A percentile compares a stretch with the other conserved stretches of the same genome.
phyloP scores from a whole-genome alignment of 805 yeast species.

The Candida silvatica region DNA sequence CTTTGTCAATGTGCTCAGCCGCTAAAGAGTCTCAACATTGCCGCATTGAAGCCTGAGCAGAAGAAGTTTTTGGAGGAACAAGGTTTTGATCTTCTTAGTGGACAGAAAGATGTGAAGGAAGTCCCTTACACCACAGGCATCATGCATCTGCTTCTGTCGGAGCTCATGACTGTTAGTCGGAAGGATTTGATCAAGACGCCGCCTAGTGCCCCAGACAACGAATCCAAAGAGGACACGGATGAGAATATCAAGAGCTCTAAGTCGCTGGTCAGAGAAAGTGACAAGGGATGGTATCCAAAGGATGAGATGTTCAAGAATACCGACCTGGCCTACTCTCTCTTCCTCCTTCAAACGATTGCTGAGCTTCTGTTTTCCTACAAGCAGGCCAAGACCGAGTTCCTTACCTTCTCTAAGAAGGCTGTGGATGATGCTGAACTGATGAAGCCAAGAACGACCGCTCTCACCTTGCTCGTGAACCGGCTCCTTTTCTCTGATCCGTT shows the following conservation, averaged over 20 bases:
- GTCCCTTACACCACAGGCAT: conserved; percentile 37
- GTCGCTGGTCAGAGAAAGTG: conserved; percentile 13
- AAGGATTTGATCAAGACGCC: conserved; percentile 18
- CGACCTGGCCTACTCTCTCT: conserved; percentile 58
- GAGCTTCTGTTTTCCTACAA: conserved; percentile 76
- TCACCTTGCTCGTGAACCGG: conserved; percentile 72
- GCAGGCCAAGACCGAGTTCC: conserved; percentile 71
- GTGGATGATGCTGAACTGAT: conserved; percentile 24
- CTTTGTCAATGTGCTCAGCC: conserved; percentile 13
- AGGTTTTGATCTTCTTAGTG: conserved; percentile 19
- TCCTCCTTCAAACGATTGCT: conserved; percentile 54
- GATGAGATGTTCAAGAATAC: conserved; percentile 35
- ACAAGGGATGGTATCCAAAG: conserved; percentile 12
- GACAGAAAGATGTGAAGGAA: conserved; percentile 11
- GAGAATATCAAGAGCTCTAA: conserved; percentile 14
- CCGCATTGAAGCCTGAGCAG: conserved; percentile 17
- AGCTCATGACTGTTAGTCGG: conserved; percentile 41
- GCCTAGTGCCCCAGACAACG: conserved; percentile 10
- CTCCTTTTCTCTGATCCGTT: conserved; percentile 49
- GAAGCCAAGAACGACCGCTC: conserved; percentile 69
- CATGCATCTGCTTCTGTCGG: conserved; percentile 52
- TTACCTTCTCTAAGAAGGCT: conserved; percentile 62
- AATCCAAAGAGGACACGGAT: conserved; percentile 9
- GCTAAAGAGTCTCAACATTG: conserved; percentile 11
- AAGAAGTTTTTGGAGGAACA: conserved; percentile 9